Base-by-base conservation (phyloP, 2,329 filamentous ascomycete species). In the Incumbomyces lentus region DNA sequence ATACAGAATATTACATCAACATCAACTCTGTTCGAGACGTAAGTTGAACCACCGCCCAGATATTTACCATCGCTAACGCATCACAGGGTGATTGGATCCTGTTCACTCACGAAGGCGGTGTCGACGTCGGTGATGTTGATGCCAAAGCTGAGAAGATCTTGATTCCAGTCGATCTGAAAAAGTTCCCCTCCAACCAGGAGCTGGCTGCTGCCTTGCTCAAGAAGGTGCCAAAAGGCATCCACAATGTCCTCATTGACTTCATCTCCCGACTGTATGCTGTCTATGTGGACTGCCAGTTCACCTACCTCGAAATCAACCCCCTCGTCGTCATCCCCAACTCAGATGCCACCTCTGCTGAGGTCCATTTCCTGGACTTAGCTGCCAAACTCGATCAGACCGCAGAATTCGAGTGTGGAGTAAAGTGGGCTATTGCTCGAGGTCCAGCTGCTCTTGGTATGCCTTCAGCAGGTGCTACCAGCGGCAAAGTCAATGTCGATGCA, bases 1-100 rank as follows among this genome's bases (percentile, higher is more conserved):
- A 88, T 68, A 95, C 90, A 55, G 92, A 98, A 73, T 96, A 96
- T 76, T 98, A 98, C 74, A 95, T 98, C 76, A 95, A 95, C 82
- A 98, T 98, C 76, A 92, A 95, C 80, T 96, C 92, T 54, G 89
- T 95, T 64, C 86, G 92, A 76, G 92, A 96, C 82, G 92, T 96
- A 82, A 81, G 88, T 81, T 52, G 30, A 13, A 34, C 10, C 8
- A 29, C 46, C 29, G 22, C 36, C 12, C 12, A 42, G 19, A 37
- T 29, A 29, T 26, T 8, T 12, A 36, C 26, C 19, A 11, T 26
- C 8, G 35, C 49, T 59, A 44, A 58, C 46, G 40, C 42, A 50
- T 55, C 51, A 51, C 49, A 96, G 92, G 92, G 92, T 64, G 92
- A 98, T 72, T 96, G 89, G 88, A 95, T 98, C 66, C 86, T 98